A percentile compares a stretch with the other conserved stretches of the same genome.
phyloP scores from a whole-genome alignment of 352 stramenopile species.

The Globisporangium spiculum region DNA sequence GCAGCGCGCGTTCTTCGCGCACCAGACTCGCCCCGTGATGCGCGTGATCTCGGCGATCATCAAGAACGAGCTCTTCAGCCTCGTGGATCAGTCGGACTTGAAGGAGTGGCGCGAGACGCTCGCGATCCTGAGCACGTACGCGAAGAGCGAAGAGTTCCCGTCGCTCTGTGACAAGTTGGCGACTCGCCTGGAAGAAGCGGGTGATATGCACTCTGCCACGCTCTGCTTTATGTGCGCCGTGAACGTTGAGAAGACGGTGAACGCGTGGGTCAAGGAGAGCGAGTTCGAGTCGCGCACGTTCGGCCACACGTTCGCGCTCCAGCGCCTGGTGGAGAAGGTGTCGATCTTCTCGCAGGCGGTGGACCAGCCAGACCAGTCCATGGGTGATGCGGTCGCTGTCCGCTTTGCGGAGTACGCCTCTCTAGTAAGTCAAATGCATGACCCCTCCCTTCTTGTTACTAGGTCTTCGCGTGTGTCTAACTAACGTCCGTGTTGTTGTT shows the following conservation, averaged over 20 bases:
- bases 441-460: not conserved
- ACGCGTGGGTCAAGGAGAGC: slow-evolving; percentile 89
- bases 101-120: slow-evolving; percentile 96
- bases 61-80: slow-evolving; percentile 88
- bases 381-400: slow-evolving; percentile 85
- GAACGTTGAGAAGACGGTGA: slow-evolving; percentile 86
- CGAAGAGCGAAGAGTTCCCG: slow-evolving; percentile 96
- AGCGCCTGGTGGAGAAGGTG: slow-evolving; percentile 97
- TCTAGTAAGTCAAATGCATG: slow-evolving; percentile 31
- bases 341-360: slow-evolving; percentile 92
- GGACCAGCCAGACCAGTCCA: slow-evolving; percentile 77
- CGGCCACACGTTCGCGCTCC: slow-evolving; percentile 81
- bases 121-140: slow-evolving; percentile 97
- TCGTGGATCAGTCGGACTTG: slow-evolving; percentile 90
- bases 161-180: slow-evolving; percentile 94
- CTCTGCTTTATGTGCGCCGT: slow-evolving; percentile 98
- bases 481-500: not conserved
- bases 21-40: slow-evolving; percentile 91
- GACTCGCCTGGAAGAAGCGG: slow-evolving; percentile 86
- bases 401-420: slow-evolving; percentile 93
- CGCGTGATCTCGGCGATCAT: slow-evolving; percentile 96
- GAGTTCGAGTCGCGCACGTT: slow-evolving; percentile 70
- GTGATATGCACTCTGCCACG: slow-evolving; percentile 90
- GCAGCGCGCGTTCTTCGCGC: slow-evolving; percentile 93
- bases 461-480: not conserved